phyloP scores from a whole-genome alignment of 495 filamentous ascomycete species.

The Hypoxylon lenormandii region DNA sequence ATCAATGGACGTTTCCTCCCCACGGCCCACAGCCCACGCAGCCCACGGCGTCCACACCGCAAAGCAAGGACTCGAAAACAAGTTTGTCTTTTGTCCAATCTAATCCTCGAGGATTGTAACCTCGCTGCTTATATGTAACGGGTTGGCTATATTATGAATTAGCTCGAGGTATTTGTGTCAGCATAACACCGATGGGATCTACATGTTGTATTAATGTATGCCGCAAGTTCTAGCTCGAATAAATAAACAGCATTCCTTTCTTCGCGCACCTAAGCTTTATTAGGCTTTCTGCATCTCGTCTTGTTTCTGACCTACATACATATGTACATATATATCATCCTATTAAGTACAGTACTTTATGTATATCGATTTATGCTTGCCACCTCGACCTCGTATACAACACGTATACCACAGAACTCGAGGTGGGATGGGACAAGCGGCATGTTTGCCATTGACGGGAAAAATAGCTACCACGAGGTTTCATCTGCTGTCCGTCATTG shows the following conservation, averaged over 20 bases:
- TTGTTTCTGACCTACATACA: constrained; percentile 13
- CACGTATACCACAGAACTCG: background rate
- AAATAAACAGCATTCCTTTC: constrained; percentile 39
- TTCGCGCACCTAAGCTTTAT: constrained; percentile 17
- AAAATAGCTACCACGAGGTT: constrained; percentile 36
- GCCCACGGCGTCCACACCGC: constrained; percentile 22
- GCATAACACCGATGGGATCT: constrained; percentile 24
- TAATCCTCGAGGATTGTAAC: constrained; percentile 25
- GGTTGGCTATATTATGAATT: constrained; percentile 3
- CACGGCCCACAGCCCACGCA: too few relatives aligned
- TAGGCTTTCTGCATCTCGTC: constrained; percentile 35
- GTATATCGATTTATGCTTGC: background rate
- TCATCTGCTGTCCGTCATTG: constrained; percentile 42
- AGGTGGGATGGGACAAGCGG: constrained; percentile 1
- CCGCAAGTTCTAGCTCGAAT: background rate
- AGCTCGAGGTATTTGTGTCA: constrained; percentile 36
- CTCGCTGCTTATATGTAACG: constrained; percentile 1
- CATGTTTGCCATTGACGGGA: constrained; percentile 26
- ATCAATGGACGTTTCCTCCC: constrained; percentile 22
- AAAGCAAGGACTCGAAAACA: constrained; percentile 17
- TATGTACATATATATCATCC: background rate
- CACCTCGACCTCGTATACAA: constrained; percentile 27
- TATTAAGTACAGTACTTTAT: too few relatives aligned
- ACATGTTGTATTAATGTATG: background rate
- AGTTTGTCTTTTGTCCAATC: constrained; percentile 24